A percentile compares a stretch with the other conserved stretches of the same genome.
Conservation (phyloP, 768 basidiomycete genomes). For the Lactarius tabidus region DNA sequence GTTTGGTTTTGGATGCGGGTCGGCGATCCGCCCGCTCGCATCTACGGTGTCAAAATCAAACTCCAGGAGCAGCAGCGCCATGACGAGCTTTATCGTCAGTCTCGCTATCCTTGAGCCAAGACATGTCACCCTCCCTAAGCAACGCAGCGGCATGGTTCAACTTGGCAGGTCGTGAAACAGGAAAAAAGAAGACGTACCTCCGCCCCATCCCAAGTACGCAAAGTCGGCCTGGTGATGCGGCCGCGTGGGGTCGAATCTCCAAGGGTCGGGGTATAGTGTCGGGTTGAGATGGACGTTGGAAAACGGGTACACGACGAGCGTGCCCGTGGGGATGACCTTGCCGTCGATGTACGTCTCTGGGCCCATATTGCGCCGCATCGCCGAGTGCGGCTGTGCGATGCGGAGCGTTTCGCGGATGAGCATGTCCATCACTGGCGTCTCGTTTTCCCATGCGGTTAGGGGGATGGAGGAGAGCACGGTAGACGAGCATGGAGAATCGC, state of each 20-base stretch:
- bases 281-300: slow-evolving; percentile 75
- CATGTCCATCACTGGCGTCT: slow-evolving; percentile 66
- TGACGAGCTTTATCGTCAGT: slow-evolving; percentile 66
- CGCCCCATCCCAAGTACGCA: slow-evolving; percentile 75
- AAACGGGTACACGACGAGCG: slow-evolving; percentile 76
- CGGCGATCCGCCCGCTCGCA: slow-evolving; percentile 41
- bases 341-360: slow-evolving; percentile 66
- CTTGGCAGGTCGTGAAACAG: slow-evolving; percentile 10
- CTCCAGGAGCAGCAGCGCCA: slow-evolving; percentile 62
- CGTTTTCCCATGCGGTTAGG: slow-evolving; percentile 63
- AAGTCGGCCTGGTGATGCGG: slow-evolving; percentile 46
- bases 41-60: slow-evolving; percentile 60
- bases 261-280: slow-evolving; percentile 68
- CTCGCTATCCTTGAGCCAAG: slow-evolving; percentile 72
- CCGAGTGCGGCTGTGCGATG: slow-evolving; percentile 73
- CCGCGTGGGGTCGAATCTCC: slow-evolving; percentile 66
- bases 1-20: slow-evolving; percentile 55
- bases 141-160: slow-evolving; percentile 15
- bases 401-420: slow-evolving; percentile 75
- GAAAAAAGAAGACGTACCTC: slow-evolving; percentile 47
- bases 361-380: slow-evolving; percentile 76
- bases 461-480: slow-evolving; percentile 55
- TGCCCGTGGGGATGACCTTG: slow-evolving; percentile 65
- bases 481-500: slow-evolving; percentile 30
- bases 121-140: slow-evolving; percentile 61